Evolutionary conservation across 306 rosid species (phyloP), one percentile per base, ranked within the genome.

Genomic region (Trichosanthes cucumerina): DNA sequence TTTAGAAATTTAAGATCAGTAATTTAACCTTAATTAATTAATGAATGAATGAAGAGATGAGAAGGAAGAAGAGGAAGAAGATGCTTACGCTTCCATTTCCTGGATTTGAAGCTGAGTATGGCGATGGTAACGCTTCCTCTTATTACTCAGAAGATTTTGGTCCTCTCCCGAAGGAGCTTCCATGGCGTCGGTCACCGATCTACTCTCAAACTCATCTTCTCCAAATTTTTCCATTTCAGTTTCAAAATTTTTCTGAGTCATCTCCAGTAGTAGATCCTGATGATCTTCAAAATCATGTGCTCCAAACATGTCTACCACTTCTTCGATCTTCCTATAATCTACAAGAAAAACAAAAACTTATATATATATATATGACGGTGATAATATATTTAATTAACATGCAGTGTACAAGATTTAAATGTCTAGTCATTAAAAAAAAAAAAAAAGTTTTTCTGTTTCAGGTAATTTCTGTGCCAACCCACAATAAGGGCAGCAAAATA

Each of bases 181-280:
- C 57, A 65, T 76, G 83, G 57, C 80, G 82, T 79, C 90, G 87
- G 6, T 83, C 86, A 38, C 84, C 24, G 92, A 90, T 82, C 84
- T 87, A 7, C 63, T 87, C 80, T 90, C 90, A 3, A 57, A 80
- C 43, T 83, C 89, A 33, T 90, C 97, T 9, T 88, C 95, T 68
- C 83, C 77, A 26, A 72, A 72, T 7, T 72, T 72, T 52, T 93
- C 87, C 7, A 90, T 76, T 49, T 93, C 97, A 16, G 91, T 88
- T 64, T 93, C 97, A 0, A 93, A 88, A 23, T 91, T 91, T 87
- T 93, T 91, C 6, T 82, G 93, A 0, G 77, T 72, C 91, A 91
- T 89, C 79, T 90, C 97, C 62, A 88, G 81, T 0, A 72, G 77
- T 4, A 72, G 41, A 72, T 46, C 77, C 1, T 72, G 19, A 31